Percentiles rank a stretch among this genome's conserved stretches.
Evolutionary conservation across 2,329 filamentous ascomycete genomes (phyloP).

Genomic region (Geosmithia putterillii): DNA sequence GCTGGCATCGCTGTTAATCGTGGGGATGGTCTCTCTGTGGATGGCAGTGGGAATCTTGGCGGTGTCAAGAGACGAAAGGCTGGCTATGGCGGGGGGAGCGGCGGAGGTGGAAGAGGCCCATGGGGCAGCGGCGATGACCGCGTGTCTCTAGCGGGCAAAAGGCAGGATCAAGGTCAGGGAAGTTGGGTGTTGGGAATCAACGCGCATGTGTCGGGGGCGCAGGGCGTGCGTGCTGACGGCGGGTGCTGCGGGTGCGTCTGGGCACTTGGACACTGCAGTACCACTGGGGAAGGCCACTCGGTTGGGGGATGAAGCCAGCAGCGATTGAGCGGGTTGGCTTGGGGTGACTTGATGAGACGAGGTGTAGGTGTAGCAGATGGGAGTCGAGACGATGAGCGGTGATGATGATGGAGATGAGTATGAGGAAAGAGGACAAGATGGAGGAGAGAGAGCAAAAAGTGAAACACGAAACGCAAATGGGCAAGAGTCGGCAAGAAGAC

Average conservation of each 20-base stretch:
- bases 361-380: too few species aligned
- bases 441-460: too few species aligned
- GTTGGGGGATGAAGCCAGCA: too few species aligned
- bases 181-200: neutral
- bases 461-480: too few species aligned
- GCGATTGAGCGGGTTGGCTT: too few species aligned
- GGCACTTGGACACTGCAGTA: neutral
- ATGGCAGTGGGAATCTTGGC: too few species aligned
- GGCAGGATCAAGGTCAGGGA: neutral
- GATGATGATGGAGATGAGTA: too few species aligned
- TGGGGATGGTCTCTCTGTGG: neutral
- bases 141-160: neutral
- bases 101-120: neutral
- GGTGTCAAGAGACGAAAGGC: neutral
- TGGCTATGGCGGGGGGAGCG: neutral
- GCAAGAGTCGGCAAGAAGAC: too few species aligned
- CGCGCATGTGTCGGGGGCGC: neutral
- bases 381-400: too few species aligned
- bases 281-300: too few species aligned
- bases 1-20: conserved; percentile 4
- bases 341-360: too few species aligned
- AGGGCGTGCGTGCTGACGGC: neutral
- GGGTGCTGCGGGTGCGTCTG: neutral
- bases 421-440: too few species aligned
- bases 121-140: neutral